Base-by-base conservation (phyloP, 2,329 filamentous ascomycete species). In the Verruconis gallopava region DNA sequence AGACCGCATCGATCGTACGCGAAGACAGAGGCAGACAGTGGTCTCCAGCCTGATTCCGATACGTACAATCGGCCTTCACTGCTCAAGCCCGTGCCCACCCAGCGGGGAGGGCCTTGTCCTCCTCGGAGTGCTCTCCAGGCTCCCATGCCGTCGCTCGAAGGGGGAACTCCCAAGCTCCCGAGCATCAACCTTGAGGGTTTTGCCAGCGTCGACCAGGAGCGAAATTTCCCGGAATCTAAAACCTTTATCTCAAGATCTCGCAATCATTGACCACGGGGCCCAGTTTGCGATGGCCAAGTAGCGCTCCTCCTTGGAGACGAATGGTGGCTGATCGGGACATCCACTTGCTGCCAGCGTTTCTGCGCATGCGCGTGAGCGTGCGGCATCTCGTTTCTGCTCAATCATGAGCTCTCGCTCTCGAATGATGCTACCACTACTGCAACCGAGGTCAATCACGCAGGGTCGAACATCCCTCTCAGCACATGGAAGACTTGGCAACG, bases 401-500 rank as follows among this genome's bases (percentile, higher is more conserved):
- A 9, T 30, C 25, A 30, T 30, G n/a, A n/a, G n/a, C n/a, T n/a
- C n/a, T n/a, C 25, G 25, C 25, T 9, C 6, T 30, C 25, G n/a
- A 30, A n/a, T 9, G 9, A 9, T 30, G 6, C 25, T 30, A n/a
- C 25, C 6, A n/a, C 25, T 30, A 30, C 25, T 30, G 25, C 25
- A 30, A 30, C 25, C 25, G 25, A 30, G 25, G 25, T 30, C 25
- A 30, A n/a, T 30, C n/a, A n/a, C n/a, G 25, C 25, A 30, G 25
- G 25, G 25, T 30, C 25, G 25, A 30, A 30, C n/a, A 30, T 30
- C 25, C 25, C 25, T 30, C 6, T 30, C 25, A 30, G 25, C 25
- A 34, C 30, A 34, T 3, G 25, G 15, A 14, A 37, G 2, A 15
- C 19, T 42, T 35, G 40, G 32, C 40, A 42, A 37, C 40, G 32